Evolutionary conservation across 768 basidiomycete genomes (phyloP).

Genomic region (Podaxis sp.): DNA sequence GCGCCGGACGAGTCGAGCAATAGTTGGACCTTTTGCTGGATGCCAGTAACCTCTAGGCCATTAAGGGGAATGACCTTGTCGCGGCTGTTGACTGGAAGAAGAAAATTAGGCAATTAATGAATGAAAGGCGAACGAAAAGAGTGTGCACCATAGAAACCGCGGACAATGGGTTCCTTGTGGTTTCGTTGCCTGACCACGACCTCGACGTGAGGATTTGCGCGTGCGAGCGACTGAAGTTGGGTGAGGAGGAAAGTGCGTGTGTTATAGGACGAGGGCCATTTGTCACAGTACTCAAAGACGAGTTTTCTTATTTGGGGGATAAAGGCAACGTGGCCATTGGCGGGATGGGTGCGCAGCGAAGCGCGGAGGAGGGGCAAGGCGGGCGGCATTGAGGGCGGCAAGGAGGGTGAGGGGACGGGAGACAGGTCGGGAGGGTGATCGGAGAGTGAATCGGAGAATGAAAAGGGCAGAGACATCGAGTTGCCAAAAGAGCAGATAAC

Average conservation of each 20-base stretch:
- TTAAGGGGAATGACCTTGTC: conserved; percentile 88
- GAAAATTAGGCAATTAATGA: conserved; percentile 16
- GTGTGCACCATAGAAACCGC: conserved; percentile 77
- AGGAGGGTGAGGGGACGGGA: conserved; percentile 21
- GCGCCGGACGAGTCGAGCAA: conserved; percentile 86
- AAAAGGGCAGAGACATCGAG: not conserved
- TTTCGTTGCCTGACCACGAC: conserved; percentile 77
- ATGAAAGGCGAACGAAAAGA: conserved; percentile 15
- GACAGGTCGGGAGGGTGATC: not conserved
- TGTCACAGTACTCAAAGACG: conserved; percentile 87
- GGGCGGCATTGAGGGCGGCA: conserved; percentile 14
- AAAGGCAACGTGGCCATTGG: conserved; percentile 75
- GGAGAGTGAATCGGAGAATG: conserved; percentile 18
- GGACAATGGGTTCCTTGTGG: conserved; percentile 73
- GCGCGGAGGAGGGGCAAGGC: conserved; percentile 27
- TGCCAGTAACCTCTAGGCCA: conserved; percentile 67
- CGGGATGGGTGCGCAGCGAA: conserved; percentile 52
- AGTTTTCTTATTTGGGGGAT: conserved; percentile 80
- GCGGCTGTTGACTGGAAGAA: conserved; percentile 67
- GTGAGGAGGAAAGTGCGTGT: conserved; percentile 68
- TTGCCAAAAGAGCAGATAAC: not conserved
- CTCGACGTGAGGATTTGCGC: conserved; percentile 78
- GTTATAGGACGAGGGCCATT: conserved; percentile 72
- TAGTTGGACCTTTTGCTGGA: conserved; percentile 77
- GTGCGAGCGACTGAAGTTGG: conserved; percentile 63